phyloP scores from a whole-genome alignment of 2,329 filamentous ascomycete genomes.

The Botrytis byssoidea region DNA sequence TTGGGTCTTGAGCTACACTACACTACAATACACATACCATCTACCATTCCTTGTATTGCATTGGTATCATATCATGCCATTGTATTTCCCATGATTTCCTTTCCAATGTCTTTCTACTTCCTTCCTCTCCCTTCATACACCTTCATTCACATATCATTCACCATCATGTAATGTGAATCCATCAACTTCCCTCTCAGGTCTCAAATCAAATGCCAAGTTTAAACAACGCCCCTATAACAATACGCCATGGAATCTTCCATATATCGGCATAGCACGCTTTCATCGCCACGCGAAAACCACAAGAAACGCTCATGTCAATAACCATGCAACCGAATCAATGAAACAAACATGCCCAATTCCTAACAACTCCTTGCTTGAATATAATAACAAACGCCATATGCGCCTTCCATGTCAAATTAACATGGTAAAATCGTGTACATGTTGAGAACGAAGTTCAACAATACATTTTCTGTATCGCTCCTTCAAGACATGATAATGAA shows the following conservation, averaged over 20 bases:
- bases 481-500: neutral
- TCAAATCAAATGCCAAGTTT: neutral
- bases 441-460: neutral
- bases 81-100: constrained; percentile 5
- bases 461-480: neutral
- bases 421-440: neutral
- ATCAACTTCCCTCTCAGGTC: neutral
- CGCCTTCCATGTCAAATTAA: constrained; percentile 4
- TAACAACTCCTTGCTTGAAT: constrained; percentile 12
- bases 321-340: neutral
- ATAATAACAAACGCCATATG: neutral
- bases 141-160: neutral
- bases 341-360: neutral
- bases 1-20: neutral
- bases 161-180: neutral
- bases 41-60: neutral
- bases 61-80: neutral
- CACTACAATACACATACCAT: neutral
- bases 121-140: neutral
- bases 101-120: neutral
- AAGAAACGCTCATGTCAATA: neutral
- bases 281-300: neutral
- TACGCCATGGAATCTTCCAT: constrained; percentile 6
- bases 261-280: neutral
- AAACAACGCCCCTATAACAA: constrained; percentile 10